These are phyloP conservation scores for Syzygium oleosum DNA, from an alignment of 345 rosid species.

Conservation along the genomic window DNA sequence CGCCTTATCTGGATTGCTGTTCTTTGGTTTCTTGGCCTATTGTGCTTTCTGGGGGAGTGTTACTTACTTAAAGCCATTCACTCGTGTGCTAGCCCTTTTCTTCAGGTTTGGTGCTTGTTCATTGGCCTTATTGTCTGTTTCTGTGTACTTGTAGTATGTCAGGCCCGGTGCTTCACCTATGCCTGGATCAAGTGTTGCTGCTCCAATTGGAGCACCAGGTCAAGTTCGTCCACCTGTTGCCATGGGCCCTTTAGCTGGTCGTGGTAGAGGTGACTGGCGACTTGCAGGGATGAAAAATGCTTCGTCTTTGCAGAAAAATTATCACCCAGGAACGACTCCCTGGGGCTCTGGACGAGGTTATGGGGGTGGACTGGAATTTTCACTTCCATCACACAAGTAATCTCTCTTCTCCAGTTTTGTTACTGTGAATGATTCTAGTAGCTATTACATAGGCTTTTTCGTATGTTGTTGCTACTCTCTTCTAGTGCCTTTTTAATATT, in stretches of 20 bases:
- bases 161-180: slow-evolving; percentile 89
- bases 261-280: slow-evolving; percentile 98
- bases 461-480: not conserved
- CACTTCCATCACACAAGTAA: slow-evolving; percentile 99
- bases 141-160: slow-evolving; percentile 70
- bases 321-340: slow-evolving; percentile 51
- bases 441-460: not conserved
- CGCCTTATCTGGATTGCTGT: not conserved
- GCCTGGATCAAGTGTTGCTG: slow-evolving; percentile 51
- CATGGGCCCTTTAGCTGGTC: slow-evolving; percentile 58
- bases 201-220: slow-evolving; percentile 51
- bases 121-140: slow-evolving; percentile 7
- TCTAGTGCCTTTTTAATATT: not conserved
- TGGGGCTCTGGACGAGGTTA: slow-evolving; percentile 81
- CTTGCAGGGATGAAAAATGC: slow-evolving; percentile 61
- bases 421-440: not conserved
- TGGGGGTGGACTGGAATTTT: slow-evolving; percentile 79
- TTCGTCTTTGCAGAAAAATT: slow-evolving; percentile 67
- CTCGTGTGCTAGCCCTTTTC: not conserved
- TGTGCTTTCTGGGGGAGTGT: not conserved
- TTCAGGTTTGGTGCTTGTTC: slow-evolving; percentile 5
- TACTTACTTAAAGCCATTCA: not conserved
- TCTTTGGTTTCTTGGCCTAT: not conserved
- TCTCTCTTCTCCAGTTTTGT: not conserved
- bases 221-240: slow-evolving; percentile 72